These are phyloP conservation scores for Penicillium silybi DNA, from an alignment of 495 filamentous ascomycete species.

Conservation along the genomic window DNA sequence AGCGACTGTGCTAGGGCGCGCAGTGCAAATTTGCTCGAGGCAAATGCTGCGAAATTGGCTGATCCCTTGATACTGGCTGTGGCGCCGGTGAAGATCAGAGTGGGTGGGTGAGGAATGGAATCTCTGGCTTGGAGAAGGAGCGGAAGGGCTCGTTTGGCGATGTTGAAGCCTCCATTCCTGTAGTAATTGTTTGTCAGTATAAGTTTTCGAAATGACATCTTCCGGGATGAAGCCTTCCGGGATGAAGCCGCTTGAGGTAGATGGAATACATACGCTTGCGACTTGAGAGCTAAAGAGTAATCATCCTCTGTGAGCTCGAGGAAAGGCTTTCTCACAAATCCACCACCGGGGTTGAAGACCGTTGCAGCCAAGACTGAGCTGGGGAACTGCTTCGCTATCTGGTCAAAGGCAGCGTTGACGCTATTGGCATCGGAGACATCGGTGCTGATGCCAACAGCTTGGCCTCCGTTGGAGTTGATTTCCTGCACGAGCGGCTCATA, in stretches of 20 bases:
- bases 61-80: constrained; percentile 77
- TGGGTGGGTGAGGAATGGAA: constrained; percentile 56
- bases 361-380: constrained; percentile 61
- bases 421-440: constrained; percentile 64
- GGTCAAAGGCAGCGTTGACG: constrained; percentile 61
- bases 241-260: neutral
- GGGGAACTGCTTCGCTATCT: constrained; percentile 56
- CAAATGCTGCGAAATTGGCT: constrained; percentile 67
- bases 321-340: constrained; percentile 74
- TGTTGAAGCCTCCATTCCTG: constrained; percentile 72
- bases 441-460: constrained; percentile 71
- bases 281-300: constrained; percentile 51
- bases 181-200: neutral
- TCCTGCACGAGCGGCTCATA: constrained; percentile 67
- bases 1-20: constrained; percentile 75
- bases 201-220: too few species aligned
- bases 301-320: constrained; percentile 67
- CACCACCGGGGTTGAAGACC: constrained; percentile 74
- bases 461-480: constrained; percentile 65
- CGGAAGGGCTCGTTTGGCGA: constrained; percentile 70
- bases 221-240: too few species aligned
- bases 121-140: constrained; percentile 59
- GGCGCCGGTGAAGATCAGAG: constrained; percentile 82
- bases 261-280: constrained; percentile 54
- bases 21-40: constrained; percentile 74